A percentile compares a stretch with the other conserved stretches of the same genome.
phyloP scores from a whole-genome alignment of 1,139 yeast genomes.

The Nakaseomyces delphensis region DNA sequence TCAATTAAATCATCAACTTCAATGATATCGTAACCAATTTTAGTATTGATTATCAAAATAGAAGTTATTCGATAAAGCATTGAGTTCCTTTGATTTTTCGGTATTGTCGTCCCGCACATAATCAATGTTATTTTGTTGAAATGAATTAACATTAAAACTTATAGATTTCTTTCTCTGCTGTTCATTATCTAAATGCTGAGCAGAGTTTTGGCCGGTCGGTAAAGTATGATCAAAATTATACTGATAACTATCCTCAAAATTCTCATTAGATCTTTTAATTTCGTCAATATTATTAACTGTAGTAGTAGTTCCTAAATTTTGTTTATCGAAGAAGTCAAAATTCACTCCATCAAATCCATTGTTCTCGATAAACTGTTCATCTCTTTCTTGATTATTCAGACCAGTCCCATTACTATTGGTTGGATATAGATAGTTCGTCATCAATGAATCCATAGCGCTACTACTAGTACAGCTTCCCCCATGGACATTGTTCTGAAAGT shows the following conservation, averaged over 20 bases:
- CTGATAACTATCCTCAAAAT: neutral
- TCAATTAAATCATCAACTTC: neutral
- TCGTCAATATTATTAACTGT: neutral
- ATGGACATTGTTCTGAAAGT: conserved; percentile 7
- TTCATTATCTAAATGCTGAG: neutral
- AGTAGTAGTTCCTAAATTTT: neutral
- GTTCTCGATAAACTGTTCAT: neutral
- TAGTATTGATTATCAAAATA: conserved; percentile 3
- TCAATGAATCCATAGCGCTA: conserved; percentile 22
- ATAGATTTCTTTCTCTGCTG: neutral
- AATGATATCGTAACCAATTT: neutral
- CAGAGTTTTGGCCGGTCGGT: neutral
- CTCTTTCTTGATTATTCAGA: neutral
- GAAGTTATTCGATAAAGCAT: conserved; percentile 1
- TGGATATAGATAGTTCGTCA: conserved; percentile 21
- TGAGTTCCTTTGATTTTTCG: neutral
- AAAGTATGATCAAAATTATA: neutral
- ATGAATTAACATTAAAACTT: neutral
- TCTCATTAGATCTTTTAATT: neutral
- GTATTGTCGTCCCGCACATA: neutral
- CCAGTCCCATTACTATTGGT: conserved; percentile 11
- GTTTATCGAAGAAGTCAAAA: conserved; percentile 1
- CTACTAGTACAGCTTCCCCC: conserved; percentile 20
- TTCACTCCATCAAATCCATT: neutral
- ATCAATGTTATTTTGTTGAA: neutral